Conservation (phyloP, 345 rosid species). For the Populus nigra region DNA sequence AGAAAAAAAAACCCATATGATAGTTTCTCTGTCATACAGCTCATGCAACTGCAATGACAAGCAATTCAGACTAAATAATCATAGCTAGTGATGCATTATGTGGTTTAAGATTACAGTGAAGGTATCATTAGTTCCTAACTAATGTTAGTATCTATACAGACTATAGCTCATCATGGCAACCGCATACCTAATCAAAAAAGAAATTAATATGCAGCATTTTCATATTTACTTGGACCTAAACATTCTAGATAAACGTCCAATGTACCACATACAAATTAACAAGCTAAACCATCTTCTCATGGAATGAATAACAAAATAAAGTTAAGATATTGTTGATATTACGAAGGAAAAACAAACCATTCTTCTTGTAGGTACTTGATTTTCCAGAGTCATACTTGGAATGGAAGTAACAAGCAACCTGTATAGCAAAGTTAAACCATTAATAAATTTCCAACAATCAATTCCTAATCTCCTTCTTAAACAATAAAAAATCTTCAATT, state of each 20-base stretch:
- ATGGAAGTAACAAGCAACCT: constrained; percentile 35
- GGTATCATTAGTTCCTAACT: not conserved
- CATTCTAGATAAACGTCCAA: not conserved
- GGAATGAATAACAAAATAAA: not conserved
- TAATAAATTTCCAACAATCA: not conserved
- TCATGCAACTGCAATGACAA: not conserved
- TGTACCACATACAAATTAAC: not conserved
- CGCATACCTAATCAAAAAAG: not conserved
- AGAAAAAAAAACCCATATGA: not conserved
- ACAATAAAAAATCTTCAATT: not conserved
- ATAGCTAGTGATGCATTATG: not conserved
- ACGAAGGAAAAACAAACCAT: constrained; percentile 21
- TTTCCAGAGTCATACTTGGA: constrained; percentile 33
- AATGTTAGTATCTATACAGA: not conserved
- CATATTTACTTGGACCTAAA: not conserved
- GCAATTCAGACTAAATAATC: not conserved
- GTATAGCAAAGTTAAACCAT: not conserved
- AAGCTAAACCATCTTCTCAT: not conserved
- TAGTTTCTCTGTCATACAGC: not conserved
- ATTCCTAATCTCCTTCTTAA: not conserved
- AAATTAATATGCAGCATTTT: constrained; percentile 2
- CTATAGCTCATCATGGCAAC: not conserved
- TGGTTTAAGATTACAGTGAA: not conserved
- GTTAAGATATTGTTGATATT: not conserved
- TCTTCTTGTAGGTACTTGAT: constrained; percentile 33